These are phyloP conservation scores for Colletotrichum trifolii DNA, from an alignment of 2,329 filamentous ascomycete species.

Conservation along the genomic window DNA sequence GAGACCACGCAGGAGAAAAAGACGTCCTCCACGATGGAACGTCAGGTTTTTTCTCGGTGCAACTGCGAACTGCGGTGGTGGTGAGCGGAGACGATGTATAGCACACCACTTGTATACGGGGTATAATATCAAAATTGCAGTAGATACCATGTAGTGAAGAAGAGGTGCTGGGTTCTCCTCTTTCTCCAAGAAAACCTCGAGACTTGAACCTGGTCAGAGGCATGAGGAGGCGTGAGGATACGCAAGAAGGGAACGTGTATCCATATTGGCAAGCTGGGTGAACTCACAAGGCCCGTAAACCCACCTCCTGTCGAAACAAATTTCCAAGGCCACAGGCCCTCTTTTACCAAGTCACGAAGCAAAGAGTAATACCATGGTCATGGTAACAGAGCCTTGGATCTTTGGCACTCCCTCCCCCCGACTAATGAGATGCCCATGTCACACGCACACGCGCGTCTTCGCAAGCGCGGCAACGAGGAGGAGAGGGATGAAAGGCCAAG, in stretches of 20 bases:
- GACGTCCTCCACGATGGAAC: constrained; percentile 5
- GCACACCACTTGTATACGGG: no score
- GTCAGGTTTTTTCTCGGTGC: constrained; percentile 14
- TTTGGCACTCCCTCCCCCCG: background rate
- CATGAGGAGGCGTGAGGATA: no score
- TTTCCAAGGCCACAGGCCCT: constrained; percentile 1
- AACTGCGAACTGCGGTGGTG: constrained; percentile 32
- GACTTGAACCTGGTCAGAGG: no score
- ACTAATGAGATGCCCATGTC: constrained; percentile 11
- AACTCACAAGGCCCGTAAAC: background rate
- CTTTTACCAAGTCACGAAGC: background rate
- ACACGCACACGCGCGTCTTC: constrained; percentile 11
- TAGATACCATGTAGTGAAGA: background rate
- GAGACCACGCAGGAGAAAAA: background rate
- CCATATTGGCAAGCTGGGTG: background rate
- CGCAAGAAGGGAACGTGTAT: no score
- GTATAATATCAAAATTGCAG: no score
- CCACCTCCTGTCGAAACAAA: constrained; percentile 11
- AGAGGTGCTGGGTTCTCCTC: constrained; percentile 21
- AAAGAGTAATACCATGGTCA: no score
- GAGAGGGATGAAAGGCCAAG: background rate
- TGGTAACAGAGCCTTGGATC: no score
- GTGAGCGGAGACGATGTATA: background rate
- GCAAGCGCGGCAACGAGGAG: constrained; percentile 11
- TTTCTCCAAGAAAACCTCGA: constrained; percentile 7